Evolutionary conservation across 768 basidiomycete species (phyloP).

Genomic region (Boletus reticuloceps): DNA sequence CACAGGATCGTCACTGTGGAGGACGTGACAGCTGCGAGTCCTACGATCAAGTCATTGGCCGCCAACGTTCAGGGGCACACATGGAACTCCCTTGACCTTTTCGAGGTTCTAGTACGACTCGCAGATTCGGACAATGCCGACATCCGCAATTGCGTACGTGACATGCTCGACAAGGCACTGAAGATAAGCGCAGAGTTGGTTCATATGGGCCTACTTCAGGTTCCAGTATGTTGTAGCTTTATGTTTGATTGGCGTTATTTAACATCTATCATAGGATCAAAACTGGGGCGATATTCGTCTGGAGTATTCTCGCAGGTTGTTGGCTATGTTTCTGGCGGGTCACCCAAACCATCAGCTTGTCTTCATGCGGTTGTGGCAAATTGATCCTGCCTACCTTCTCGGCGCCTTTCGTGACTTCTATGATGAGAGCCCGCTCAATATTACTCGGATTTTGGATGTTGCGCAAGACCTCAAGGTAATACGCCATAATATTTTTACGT

Average conservation of each 20-base stretch:
- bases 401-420: slow-evolving; percentile 91
- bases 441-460: slow-evolving; percentile 91
- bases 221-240: slow-evolving; percentile 59
- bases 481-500: slow-evolving; percentile 3
- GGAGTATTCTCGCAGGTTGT: slow-evolving; percentile 83
- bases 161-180: slow-evolving; percentile 92
- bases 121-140: slow-evolving; percentile 71
- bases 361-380: slow-evolving; percentile 95
- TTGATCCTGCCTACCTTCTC: slow-evolving; percentile 81
- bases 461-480: slow-evolving; percentile 91
- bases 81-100: slow-evolving; percentile 93
- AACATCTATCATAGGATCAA: slow-evolving; percentile 48
- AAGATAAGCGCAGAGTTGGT: slow-evolving; percentile 94
- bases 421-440: slow-evolving; percentile 87
- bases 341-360: slow-evolving; percentile 96
- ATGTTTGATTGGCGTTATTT: background rate
- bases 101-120: slow-evolving; percentile 81
- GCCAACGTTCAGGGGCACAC: slow-evolving; percentile 88
- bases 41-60: slow-evolving; percentile 89
- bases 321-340: slow-evolving; percentile 87
- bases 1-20: slow-evolving; percentile 83
- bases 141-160: slow-evolving; percentile 73
- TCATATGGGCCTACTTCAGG: slow-evolving; percentile 88
- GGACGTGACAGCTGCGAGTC: slow-evolving; percentile 79
- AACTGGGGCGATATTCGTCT: slow-evolving; percentile 85